Conservation (phyloP, 805 yeast genomes). For the Candida piceae region DNA sequence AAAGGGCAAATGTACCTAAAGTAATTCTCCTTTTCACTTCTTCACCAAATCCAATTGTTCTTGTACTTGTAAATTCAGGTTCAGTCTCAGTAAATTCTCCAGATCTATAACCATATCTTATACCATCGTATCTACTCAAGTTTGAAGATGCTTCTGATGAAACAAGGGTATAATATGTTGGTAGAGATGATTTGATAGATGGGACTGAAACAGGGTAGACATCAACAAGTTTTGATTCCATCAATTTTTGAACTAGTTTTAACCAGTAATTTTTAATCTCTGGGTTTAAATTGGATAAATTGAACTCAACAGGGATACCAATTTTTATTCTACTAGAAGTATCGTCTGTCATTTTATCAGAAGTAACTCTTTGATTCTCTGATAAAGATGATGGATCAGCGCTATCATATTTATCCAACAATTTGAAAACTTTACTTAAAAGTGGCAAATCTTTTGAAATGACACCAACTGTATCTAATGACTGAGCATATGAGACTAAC, state of each 20-base stretch:
- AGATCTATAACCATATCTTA: conserved; percentile 69
- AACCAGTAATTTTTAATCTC: conserved; percentile 46
- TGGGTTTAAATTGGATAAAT: conserved; percentile 47
- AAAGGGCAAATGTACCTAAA: conserved; percentile 81
- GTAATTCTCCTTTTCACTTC: conserved; percentile 83
- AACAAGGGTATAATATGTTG: conserved; percentile 81
- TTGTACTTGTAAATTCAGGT: conserved; percentile 45
- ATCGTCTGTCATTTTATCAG: conserved; percentile 4
- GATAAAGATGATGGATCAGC: conserved; percentile 76
- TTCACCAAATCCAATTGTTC: conserved; percentile 64
- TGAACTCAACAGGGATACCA: conserved; percentile 72
- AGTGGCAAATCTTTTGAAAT: conserved; percentile 45
- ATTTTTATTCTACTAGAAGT: conserved; percentile 34
- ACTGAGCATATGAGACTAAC: conserved; percentile 87
- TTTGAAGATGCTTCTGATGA: conserved; percentile 95
- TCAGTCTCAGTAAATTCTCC: conserved; percentile 25
- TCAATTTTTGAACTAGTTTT: conserved; percentile 38
- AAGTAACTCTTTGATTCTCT: conserved; percentile 28
- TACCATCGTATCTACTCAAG: conserved; percentile 83
- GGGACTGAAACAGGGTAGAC: conserved; percentile 69
- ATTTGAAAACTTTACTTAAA: conserved; percentile 44
- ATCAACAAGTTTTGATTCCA: conserved; percentile 43
- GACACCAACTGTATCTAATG: conserved; percentile 91
- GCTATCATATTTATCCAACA: conserved; percentile 56
- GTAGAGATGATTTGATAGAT: conserved; percentile 56